A percentile compares a stretch with the other conserved stretches of the same genome.
Conservation (phyloP, 1,139 yeast genomes). For the Hyphopichia wangnamkhiaoensis region DNA sequence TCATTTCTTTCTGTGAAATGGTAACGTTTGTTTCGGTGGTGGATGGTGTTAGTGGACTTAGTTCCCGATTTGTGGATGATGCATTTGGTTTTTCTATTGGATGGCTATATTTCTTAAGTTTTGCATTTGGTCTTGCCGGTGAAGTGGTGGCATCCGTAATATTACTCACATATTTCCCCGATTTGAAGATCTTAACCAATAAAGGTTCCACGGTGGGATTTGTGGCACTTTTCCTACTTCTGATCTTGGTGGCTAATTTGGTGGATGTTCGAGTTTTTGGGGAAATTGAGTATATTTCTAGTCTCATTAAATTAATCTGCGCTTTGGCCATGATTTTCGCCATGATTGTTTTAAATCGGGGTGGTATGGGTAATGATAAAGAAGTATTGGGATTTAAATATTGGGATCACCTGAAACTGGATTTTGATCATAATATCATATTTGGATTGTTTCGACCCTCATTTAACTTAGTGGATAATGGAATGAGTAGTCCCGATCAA, state of each 20-base stretch:
- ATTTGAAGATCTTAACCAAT: conserved; percentile 48
- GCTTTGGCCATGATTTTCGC: conserved; percentile 58
- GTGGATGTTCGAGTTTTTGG: conserved; percentile 74
- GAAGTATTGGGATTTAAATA: conserved; percentile 60
- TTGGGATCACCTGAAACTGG: conserved; percentile 60
- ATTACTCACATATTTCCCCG: conserved; percentile 65
- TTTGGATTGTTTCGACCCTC: conserved; percentile 77
- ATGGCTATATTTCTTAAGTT: conserved; percentile 73
- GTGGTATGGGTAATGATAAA: conserved; percentile 46
- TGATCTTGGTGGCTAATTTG: conserved; percentile 56
- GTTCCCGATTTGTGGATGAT: conserved; percentile 80
- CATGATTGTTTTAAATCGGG: conserved; percentile 62
- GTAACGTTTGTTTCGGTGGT: conserved; percentile 80
- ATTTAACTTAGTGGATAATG: conserved; percentile 58
- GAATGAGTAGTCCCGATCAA: conserved; percentile 38
- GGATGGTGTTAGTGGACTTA: conserved; percentile 75
- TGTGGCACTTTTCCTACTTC: conserved; percentile 56
- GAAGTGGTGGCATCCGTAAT: conserved; percentile 81
- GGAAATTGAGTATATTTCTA: conserved; percentile 67
- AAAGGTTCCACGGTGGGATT: conserved; percentile 61
- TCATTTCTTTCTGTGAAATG: conserved; percentile 83
- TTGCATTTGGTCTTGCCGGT: conserved; percentile 72
- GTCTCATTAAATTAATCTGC: conserved; percentile 59
- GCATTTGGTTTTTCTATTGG: conserved; percentile 86
- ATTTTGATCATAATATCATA: conserved; percentile 46